Evolutionary conservation across 2,329 filamentous ascomycete species (phyloP), one percentile per base, ranked within the genome.

Genomic region (Thermothelomyces thermophilus): DNA sequence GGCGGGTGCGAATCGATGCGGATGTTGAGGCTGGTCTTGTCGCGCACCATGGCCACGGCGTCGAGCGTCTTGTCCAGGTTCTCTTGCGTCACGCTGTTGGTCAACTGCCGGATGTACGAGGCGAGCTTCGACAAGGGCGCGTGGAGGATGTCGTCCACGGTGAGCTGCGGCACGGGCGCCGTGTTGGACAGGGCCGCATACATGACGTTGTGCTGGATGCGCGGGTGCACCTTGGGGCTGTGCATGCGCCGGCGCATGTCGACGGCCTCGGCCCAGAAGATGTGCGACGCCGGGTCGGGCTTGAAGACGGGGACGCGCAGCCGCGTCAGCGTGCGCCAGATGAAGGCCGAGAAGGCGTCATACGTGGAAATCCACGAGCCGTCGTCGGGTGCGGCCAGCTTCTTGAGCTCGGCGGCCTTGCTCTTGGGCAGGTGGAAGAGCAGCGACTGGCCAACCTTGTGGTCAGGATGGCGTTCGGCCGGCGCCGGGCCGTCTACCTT

Each of bases 391-490:
- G 43, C 57, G 0, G 68, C 69, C 1, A 65, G 58, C 13, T 52
- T 56, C 51, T 74, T 74, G 2, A 74, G 56, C 42, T 65, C 31
- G 31, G 64, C 64, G 0, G 67, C 67, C 49, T 72, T 73, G 58
- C 70, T 73, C 53, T 66, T 67, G 2, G 71, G 68, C 0, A 73
- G 60, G 46, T 74, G 71, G 51, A 73, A 72, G 1, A 73, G 62
- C 0, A 71, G 59, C 1, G 53, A 63, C 1, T 58, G 36, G 41
- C 42, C 54, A 19, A 49, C 19, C 26, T 51, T 56, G 17, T 64
- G 65, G 20, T 20, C 30, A 14, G 46, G 39, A 31, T 42, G 46
- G 5, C 46, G 39, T 5, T 53, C 62, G 0, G 64, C 60, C 40
- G 68, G 66, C 1, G 61, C 51, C 14, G 65, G 68, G 0, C 62